phyloP scores from a whole-genome alignment of 148 eudicot species.

The Hydrangea macrophylla region DNA sequence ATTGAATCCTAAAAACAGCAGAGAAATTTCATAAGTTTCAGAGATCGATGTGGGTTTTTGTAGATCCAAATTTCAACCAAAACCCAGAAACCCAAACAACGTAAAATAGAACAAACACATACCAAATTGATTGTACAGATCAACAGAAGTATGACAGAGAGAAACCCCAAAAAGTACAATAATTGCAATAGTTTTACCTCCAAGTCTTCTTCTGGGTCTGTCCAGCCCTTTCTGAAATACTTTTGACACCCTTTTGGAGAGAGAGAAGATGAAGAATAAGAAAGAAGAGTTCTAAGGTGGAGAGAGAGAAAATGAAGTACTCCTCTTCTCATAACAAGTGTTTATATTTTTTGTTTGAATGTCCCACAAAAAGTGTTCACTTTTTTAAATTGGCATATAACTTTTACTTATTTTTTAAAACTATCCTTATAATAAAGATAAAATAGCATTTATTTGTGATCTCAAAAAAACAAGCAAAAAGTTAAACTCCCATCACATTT shows the following conservation, averaged over 20 bases:
- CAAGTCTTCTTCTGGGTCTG: neutral
- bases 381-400: too few species aligned
- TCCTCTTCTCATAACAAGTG: too few species aligned
- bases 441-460: too few species aligned
- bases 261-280: neutral
- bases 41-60: neutral
- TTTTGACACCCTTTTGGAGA: neutral
- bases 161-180: neutral
- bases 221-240: neutral
- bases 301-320: conserved; percentile 1
- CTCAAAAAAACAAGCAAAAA: too few species aligned
- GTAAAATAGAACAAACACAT: neutral
- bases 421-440: too few species aligned
- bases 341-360: too few species aligned
- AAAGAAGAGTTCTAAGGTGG: too few species aligned
- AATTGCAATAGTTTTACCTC: neutral
- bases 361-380: too few species aligned
- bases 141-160: neutral
- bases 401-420: too few species aligned
- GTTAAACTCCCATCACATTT: too few species aligned
- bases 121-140: neutral
- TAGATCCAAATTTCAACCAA: neutral
- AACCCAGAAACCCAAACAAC: neutral
- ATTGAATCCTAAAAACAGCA: neutral
- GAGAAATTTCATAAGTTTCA: neutral